Conservation (phyloP, 345 rosid species). For the Atalantia buxifolia region DNA sequence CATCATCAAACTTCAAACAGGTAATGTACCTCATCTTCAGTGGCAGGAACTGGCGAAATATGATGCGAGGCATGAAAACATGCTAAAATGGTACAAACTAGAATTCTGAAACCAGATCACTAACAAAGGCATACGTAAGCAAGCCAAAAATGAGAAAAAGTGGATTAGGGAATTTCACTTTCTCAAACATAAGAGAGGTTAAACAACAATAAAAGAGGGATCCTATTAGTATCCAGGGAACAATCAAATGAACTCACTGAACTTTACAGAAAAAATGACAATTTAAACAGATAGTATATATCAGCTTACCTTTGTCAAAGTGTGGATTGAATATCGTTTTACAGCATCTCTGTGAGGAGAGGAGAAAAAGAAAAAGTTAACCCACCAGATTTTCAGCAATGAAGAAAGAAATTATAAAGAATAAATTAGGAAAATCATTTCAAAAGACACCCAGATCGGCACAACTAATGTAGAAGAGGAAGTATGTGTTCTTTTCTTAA, state of each 20-base stretch:
- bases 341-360: conserved; percentile 57
- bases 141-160: conserved; percentile 4
- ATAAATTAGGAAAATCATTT: not conserved
- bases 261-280: not conserved
- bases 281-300: conserved; percentile 6
- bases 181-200: not conserved
- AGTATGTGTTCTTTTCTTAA: not conserved
- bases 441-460: not conserved
- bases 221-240: not conserved
- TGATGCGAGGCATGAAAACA: conserved; percentile 96
- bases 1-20: conserved; percentile 5
- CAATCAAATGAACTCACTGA: not conserved
- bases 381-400: conserved; percentile 1
- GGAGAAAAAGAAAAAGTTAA: not conserved
- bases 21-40: conserved; percentile 64
- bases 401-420: not conserved
- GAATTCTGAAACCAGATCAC: conserved; percentile 98
- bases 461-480: not conserved
- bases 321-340: conserved; percentile 48
- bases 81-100: conserved; percentile 78
- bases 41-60: conserved; percentile 65
- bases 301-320: conserved; percentile 61
- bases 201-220: not conserved
- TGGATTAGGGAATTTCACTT: not conserved
- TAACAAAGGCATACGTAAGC: conserved; percentile 40